Conservation (phyloP, 2,329 filamentous ascomycete genomes). For the Alternaria sp. region DNA sequence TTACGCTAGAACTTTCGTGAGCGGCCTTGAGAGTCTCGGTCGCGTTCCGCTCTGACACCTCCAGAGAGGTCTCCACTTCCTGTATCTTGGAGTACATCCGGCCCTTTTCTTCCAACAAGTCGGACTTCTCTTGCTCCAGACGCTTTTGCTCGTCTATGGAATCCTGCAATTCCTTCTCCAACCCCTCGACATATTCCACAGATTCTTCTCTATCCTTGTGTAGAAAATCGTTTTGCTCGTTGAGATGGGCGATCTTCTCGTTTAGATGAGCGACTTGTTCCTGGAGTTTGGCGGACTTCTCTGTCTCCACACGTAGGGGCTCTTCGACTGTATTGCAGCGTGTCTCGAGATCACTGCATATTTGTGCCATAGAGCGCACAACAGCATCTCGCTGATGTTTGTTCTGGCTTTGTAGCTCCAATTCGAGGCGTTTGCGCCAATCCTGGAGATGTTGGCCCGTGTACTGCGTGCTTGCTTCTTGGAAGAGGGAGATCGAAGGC, state of each 20-base stretch:
- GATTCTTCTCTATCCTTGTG: conserved; percentile 32
- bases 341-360: conserved; percentile 63
- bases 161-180: conserved; percentile 48
- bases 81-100: conserved; percentile 38
- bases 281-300: conserved; percentile 44
- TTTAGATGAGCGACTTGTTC: conserved; percentile 41
- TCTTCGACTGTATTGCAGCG: conserved; percentile 63
- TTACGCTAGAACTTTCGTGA: conserved; percentile 29
- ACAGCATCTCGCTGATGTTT: conserved; percentile 56
- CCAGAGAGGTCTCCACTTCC: conserved; percentile 47
- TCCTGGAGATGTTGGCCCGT: conserved; percentile 46
- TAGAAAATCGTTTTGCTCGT: conserved; percentile 46
- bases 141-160: conserved; percentile 40
- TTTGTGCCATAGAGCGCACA: conserved; percentile 57
- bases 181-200: conserved; percentile 39
- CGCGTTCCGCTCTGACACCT: conserved; percentile 43
- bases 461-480: conserved; percentile 49
- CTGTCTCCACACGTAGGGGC: conserved; percentile 57
- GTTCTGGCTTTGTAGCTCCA: conserved; percentile 49
- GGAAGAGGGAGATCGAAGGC: conserved; percentile 39
- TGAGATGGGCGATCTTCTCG: conserved; percentile 43
- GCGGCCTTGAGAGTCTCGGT: conserved; percentile 33
- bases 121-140: conserved; percentile 40
- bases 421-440: conserved; percentile 58
- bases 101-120: conserved; percentile 44